Evolutionary conservation across 805 yeast genomes (phyloP), one percentile per base, ranked within the genome.

Genomic region (Candida stauntonica): DNA sequence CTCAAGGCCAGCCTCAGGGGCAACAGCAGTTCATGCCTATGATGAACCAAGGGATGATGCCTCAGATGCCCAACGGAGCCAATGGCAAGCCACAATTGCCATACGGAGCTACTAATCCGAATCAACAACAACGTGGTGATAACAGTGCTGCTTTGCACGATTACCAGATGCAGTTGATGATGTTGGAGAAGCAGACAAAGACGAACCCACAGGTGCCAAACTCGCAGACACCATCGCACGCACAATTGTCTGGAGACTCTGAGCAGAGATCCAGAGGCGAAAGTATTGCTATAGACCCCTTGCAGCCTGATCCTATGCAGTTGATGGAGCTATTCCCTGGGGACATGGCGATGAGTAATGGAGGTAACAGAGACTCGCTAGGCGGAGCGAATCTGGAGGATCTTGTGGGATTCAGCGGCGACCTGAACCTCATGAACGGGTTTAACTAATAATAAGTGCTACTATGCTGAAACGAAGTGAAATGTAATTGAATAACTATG

Each of bases 91-190:
- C 43, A 15, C 44, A 40, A 13, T 13, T 40, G 3, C 44, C 44
- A 19, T 40, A 40, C 18, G 39, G 39, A 14, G 34, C 38, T 2
- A 34, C 42, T 2, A 35, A 34, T 15, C 35, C 33, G 15, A 16
- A 7, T n/a, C 45, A 50, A 7, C 36, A 36, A 21, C 27, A 45
- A 12, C 40, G 48, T 15, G 48, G 47, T 16, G 57, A 51, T 31
- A 48, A 46, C 35, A 30, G 41, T 41, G 72, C 70, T 45, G 88
- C 88, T 2, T 63, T 86, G 30, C 85, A 81, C 48, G 94, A 86
- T 52, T 86, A 86, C 58, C 94, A 86, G 58, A 79, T 77, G 68
- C 91, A 85, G 57, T 65, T 84, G 48, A 75, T 82, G 73, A 61
- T 81, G 50, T 63, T 86, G 52, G 95, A 86, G 51, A 77, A 76